phyloP scores from a whole-genome alignment of 306 rosid genomes.

The Dicorynia guianensis region DNA sequence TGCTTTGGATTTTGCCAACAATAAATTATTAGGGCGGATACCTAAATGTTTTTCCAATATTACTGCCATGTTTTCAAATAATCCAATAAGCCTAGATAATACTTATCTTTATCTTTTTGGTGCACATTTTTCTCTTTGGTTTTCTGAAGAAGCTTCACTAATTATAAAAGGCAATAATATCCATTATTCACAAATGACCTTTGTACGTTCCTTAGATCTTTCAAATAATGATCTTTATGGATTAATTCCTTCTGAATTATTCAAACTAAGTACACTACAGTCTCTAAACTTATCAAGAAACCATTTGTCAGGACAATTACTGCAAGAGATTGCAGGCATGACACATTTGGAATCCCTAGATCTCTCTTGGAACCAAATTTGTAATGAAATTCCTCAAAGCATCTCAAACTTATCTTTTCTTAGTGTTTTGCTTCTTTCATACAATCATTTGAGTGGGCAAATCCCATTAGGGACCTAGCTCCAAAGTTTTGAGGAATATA shows the following conservation, averaged over 20 bases:
- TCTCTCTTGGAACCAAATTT: slow-evolving; percentile 22
- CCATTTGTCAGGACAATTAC: slow-evolving; percentile 35
- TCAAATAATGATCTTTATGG: slow-evolving; percentile 31
- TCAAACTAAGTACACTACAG: not conserved
- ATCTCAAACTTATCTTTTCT: slow-evolving; percentile 37
- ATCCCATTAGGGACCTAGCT: slow-evolving; percentile 48
- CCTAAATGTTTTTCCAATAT: slow-evolving; percentile 34
- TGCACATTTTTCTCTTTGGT: too few relatives aligned
- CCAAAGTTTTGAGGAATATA: slow-evolving; percentile 26
- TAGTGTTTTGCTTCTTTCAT: slow-evolving; percentile 38
- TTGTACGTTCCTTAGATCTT: slow-evolving; percentile 33
- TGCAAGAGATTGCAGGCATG: slow-evolving; percentile 19
- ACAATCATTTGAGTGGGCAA: slow-evolving; percentile 45
- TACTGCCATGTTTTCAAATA: too few relatives aligned
- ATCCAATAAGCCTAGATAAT: too few relatives aligned
- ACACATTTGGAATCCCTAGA: too few relatives aligned
- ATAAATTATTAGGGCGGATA: slow-evolving; percentile 39
- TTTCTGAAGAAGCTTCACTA: slow-evolving; percentile 13
- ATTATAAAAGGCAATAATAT: slow-evolving; percentile 22
- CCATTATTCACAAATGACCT: slow-evolving; percentile 23
- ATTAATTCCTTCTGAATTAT: slow-evolving; percentile 35
- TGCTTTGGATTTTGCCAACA: slow-evolving; percentile 31
- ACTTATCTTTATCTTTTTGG: too few relatives aligned
- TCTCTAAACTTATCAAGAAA: slow-evolving; percentile 46
- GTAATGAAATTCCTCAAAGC: slow-evolving; percentile 20